Evolutionary conservation across 2,329 filamentous ascomycete genomes (phyloP).

Genomic region (Colletotrichum destructivum): DNA sequence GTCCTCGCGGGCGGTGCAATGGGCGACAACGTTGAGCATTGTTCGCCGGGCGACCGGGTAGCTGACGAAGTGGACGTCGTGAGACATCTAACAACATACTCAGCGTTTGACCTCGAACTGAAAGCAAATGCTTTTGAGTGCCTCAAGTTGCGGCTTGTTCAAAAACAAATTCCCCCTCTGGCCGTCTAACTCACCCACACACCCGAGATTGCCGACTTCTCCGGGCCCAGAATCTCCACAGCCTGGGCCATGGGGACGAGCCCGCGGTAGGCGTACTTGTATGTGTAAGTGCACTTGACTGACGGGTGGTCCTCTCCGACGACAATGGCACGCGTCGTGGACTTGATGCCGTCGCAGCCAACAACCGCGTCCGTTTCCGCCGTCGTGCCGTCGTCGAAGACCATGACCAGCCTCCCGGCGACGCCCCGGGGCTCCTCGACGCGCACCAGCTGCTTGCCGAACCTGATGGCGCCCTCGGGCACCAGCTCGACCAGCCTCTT

Average conservation of each 20-base stretch:
- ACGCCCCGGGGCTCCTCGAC: conserved; percentile 45
- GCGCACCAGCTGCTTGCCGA: conserved; percentile 49
- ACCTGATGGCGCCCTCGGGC: conserved; percentile 47
- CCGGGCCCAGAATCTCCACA: conserved; percentile 60
- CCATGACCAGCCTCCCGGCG: conserved; percentile 46
- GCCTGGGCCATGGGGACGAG: conserved; percentile 66
- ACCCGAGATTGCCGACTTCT: conserved; percentile 51
- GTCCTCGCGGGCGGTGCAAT: conserved; percentile 49
- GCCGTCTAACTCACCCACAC: conserved; percentile 69
- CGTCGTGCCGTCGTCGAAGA: conserved; percentile 57
- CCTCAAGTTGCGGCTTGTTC: too few species aligned
- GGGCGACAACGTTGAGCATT: conserved; percentile 70
- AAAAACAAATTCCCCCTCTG: too few species aligned
- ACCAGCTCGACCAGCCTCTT: conserved; percentile 56
- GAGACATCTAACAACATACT: conserved; percentile 53
- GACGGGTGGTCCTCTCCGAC: conserved; percentile 59
- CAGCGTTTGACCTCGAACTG: conserved; percentile 43
- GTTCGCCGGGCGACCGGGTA: conserved; percentile 70
- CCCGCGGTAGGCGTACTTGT: conserved; percentile 71
- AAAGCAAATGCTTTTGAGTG: conserved; percentile 49
- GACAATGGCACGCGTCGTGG: conserved; percentile 62
- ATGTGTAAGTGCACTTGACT: conserved; percentile 60
- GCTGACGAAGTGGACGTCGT: conserved; percentile 69
- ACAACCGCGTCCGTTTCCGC: conserved; percentile 61
- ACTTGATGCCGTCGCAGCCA: conserved; percentile 73